Base-by-base conservation (phyloP, 2,329 filamentous ascomycete species). In the Nectriaceae sp. region DNA sequence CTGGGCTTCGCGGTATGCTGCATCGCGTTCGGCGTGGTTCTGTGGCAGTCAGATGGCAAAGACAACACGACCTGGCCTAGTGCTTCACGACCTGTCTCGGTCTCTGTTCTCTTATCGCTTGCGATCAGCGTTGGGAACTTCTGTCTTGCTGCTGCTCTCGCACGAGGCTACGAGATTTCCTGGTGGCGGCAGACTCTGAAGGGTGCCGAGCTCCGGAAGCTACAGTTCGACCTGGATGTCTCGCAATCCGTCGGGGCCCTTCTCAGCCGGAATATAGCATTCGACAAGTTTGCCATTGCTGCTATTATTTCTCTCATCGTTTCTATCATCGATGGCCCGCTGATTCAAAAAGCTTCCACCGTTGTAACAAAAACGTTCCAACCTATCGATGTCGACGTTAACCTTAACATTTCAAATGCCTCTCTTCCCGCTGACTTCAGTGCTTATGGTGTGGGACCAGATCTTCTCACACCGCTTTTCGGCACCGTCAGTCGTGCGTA, bases 101-200 rank as follows among this genome's bases (percentile, higher is more conserved):
- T 31, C 11, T 45, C 42, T 3, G 42, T 45, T 3, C 35, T 45
- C 8, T 11, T 45, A 5, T 39, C 42, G 4, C 42, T 45, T 5
- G 22, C 39, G 6, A 22, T 45, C 31, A 45, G 42, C 15, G 3
- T 45, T 22, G 42, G 33, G 18, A 45, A 45, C 15, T 22, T 45
- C 11, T 45, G 33, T 21, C 42, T 44, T 11, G 11, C 24, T 3
- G 18, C 39, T 18, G 42, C 42, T 18, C 35, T 45, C 8, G 22
- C 33, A 8, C 35, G 39, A 11, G 42, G 42, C 16, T 45, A 39
- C 16, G 35, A 39, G 19, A 45, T 45, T n/a, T 39, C 42, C 15
- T 45, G 35, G 42, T 45, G 42, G 42, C 15, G 37, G 21, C 42
- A 45, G 22, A 35, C 42, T 19, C 21, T 45, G 3, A 45, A 45